Evolutionary conservation across 2,329 filamentous ascomycete genomes (phyloP), one percentile per base, ranked within the genome.

Genomic region (Fusarium sp.): DNA sequence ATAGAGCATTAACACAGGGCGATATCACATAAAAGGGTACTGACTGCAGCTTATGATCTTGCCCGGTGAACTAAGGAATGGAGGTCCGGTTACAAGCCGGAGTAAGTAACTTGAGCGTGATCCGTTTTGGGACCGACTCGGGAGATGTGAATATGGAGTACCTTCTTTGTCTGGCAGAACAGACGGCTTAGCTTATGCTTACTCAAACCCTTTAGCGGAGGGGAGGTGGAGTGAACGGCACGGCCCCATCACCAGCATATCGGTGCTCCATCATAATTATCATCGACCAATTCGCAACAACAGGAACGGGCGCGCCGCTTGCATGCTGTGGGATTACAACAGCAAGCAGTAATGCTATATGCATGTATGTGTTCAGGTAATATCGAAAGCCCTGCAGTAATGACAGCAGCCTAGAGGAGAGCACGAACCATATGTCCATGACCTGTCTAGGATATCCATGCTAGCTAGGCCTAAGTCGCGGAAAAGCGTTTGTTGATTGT

Each of bases 171-270:
- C 64, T 76, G 66, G 71, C 59, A 69, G 44, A 76, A 68, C 57
- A 71, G 65, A 61, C 51, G 35, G 61, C 68, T 77, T 75, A 75
- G 75, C 74, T 78, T 74, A 77, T 77, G 75, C 73, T 77, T 77
- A 77, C 75, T 74, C 69, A 67, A 73, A 71, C 68, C 62, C 68
- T 70, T 74, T 71, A 72, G 70, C 54, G 63, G 73, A 72, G 74
- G 69, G 61, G 62, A 69, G 67, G 76, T 78, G 74, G 76, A 69
- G 76, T 70, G 60, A 55, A 70, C 61, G 66, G 68, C 56, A 65
- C 66, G 68, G 66, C 55, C 71, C 71, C 73, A 61, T 75, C 68
- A 69, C 69, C 68, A 73, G 44, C 51, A 72, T 70, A 59, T 36
- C 66, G 55, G 64, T 73, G 33, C 67, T 71, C 41, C 58, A 72